Evolutionary conservation across 2,329 filamentous ascomycete species (phyloP).

Genomic region (Fusarium longipes): DNA sequence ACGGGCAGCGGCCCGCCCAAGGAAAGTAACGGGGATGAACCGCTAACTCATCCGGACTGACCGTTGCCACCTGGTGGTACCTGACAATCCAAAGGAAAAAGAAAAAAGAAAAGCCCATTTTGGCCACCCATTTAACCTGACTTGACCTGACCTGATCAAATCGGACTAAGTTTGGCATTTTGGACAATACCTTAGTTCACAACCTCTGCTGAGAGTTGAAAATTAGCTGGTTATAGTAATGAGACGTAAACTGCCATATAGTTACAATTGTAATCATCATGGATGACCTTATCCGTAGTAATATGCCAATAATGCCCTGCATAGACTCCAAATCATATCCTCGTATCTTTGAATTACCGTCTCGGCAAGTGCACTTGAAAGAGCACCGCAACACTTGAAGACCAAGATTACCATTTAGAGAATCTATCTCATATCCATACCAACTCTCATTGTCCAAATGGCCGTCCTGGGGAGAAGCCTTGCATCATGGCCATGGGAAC

Average conservation of each 20-base stretch:
- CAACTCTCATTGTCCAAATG: slow-evolving; percentile 47
- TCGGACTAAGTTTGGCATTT: background rate
- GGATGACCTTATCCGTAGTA: slow-evolving; percentile 16
- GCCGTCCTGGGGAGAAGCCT: slow-evolving; percentile 53
- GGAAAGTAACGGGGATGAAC: background rate
- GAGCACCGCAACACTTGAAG: background rate
- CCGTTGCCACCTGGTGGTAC: slow-evolving; percentile 24
- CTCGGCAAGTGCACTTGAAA: slow-evolving; percentile 18
- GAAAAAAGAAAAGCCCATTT: background rate
- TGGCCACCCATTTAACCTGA: background rate
- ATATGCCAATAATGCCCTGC: slow-evolving; percentile 40
- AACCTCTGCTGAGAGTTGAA: background rate
- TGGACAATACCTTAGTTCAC: background rate
- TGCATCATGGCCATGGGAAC: slow-evolving; percentile 52
- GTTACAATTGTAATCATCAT: slow-evolving; percentile 26
- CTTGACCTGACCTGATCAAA: background rate
- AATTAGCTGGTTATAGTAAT: slow-evolving; percentile 24
- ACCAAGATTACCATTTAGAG: slow-evolving; percentile 25
- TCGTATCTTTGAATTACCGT: slow-evolving; percentile 43
- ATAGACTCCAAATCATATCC: slow-evolving; percentile 33
- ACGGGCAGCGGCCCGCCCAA: slow-evolving; percentile 14
- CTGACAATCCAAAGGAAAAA: background rate
- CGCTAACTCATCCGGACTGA: background rate
- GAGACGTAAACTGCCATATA: slow-evolving; percentile 36
- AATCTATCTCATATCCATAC: slow-evolving; percentile 19